Evolutionary conservation across 805 yeast genomes (phyloP).

Genomic region (Saccharomyces eubayanus): DNA sequence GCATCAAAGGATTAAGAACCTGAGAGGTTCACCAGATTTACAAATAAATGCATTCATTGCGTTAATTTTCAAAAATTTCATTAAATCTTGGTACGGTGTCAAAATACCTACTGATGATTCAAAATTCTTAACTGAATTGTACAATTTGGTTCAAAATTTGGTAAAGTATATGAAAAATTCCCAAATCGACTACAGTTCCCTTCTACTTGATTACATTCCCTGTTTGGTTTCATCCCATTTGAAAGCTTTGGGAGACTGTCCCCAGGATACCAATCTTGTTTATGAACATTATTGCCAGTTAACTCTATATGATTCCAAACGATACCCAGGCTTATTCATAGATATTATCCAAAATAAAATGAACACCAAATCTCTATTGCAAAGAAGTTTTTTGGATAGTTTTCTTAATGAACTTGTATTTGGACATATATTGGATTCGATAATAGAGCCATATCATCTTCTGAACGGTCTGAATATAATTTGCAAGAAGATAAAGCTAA

Average conservation of each 20-base stretch:
- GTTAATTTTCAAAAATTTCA: constrained; percentile 21
- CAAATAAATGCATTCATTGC: constrained; percentile 21
- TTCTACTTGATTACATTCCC: constrained; percentile 23
- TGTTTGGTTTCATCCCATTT: constrained; percentile 18
- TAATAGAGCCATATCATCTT: constrained; percentile 23
- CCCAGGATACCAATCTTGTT: background rate
- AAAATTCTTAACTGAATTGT: constrained; percentile 14
- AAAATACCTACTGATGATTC: constrained; percentile 23
- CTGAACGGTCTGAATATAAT: constrained; percentile 13
- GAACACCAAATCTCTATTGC: constrained; percentile 14
- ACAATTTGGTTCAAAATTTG: constrained; percentile 10
- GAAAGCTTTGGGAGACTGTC: constrained; percentile 4
- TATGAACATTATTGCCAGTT: constrained; percentile 9
- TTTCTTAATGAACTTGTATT: constrained; percentile 18
- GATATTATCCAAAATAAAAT: constrained; percentile 7
- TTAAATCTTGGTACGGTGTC: constrained; percentile 27
- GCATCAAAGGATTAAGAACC: constrained; percentile 7
- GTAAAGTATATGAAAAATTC: constrained; percentile 4
- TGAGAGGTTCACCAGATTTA: constrained; percentile 10
- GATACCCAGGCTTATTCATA: constrained; percentile 16
- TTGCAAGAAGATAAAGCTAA: constrained; percentile 3
- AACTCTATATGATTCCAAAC: constrained; percentile 8
- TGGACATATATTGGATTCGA: constrained; percentile 19
- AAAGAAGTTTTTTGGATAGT: constrained; percentile 18
- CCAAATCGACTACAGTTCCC: constrained; percentile 8